Evolutionary conservation across 2,329 filamentous ascomycete species (phyloP), one percentile per base, ranked within the genome.

Genomic region (Aaosphaeria arxii): DNA sequence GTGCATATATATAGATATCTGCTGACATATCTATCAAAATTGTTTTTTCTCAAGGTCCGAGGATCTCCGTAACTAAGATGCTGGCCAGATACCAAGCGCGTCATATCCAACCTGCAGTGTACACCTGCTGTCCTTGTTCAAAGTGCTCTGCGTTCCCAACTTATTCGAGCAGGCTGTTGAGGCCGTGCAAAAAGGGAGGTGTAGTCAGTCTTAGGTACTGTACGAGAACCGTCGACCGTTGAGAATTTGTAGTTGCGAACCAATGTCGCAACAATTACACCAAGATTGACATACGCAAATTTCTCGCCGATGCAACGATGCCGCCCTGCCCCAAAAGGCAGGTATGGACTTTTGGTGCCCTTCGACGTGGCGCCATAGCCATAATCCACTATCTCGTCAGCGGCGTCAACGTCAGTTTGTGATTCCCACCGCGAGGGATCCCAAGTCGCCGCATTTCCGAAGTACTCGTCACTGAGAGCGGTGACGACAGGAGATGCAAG

Each of bases 291-390:
- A 67, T 91, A 92, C 60, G 91, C 91, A 69, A 95, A 96, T 62
- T 95, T 88, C 77, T 96, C 91, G 55, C 91, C 91, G 63, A 95
- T 95, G 72, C 91, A 95, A 55, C 91, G 81, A 73, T 95, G 91
- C 57, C 91, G 80, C 32, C 91, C 91, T 33, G 89, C 91, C 46
- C 91, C 90, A 66, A 96, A 96, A 2, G 91, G 91, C 44, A 96
- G 82, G 69, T 95, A 96, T 1, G 91, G 89, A 47, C 88, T 92
- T 46, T 81, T 82, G 7, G 88, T 84, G 44, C 89, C 90, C 76
- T 95, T 95, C 78, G 83, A 90, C 60, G 95, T 86, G 43, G 92
- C 76, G 47, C 90, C 90, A 67, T 94, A 95, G 35, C 90, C 90
- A 66, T 95, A 95, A 67, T 95, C 90, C 51, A 90, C 79, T 73